Conservation (phyloP, 805 yeast species). For the Nakazawaea peltata region DNA sequence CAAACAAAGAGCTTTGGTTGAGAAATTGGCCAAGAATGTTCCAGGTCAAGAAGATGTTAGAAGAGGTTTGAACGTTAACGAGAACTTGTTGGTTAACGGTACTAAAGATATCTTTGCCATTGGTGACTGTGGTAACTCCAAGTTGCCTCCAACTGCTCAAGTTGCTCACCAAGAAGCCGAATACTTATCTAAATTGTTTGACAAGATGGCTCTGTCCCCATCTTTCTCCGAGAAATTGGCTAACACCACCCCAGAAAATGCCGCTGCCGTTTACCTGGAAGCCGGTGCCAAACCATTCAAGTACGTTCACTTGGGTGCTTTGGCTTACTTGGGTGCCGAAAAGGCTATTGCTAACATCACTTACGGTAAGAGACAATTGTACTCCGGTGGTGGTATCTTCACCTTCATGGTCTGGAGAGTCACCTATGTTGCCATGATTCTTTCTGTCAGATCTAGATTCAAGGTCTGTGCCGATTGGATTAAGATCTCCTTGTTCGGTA, state of each 20-base stretch:
- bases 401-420: conserved; percentile 51
- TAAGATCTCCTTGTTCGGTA: conserved; percentile 42
- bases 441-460: conserved; percentile 43
- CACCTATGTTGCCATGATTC: conserved; percentile 46
- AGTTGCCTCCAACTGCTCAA: conserved; percentile 49
- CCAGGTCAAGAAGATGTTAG: conserved; percentile 46
- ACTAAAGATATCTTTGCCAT: conserved; percentile 39
- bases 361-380: conserved; percentile 42
- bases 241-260: conserved; percentile 22
- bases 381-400: conserved; percentile 44
- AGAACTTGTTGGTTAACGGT: conserved; percentile 39
- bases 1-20: conserved; percentile 41
- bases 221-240: conserved; percentile 29
- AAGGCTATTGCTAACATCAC: conserved; percentile 51
- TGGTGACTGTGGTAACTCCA: conserved; percentile 51
- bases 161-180: conserved; percentile 50
- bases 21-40: conserved; percentile 33
- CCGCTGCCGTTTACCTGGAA: conserved; percentile 1
- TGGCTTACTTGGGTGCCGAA: conserved; percentile 50
- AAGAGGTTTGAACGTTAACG: conserved; percentile 45
- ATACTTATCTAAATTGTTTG: conserved; percentile 36
- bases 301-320: conserved; percentile 45
- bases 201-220: conserved; percentile 34
- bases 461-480: conserved; percentile 45
- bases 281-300: conserved; percentile 30